Evolutionary conservation across 2,329 filamentous ascomycete genomes (phyloP), one percentile per base, ranked within the genome.

Genomic region (Thielaviopsis euricoi): DNA sequence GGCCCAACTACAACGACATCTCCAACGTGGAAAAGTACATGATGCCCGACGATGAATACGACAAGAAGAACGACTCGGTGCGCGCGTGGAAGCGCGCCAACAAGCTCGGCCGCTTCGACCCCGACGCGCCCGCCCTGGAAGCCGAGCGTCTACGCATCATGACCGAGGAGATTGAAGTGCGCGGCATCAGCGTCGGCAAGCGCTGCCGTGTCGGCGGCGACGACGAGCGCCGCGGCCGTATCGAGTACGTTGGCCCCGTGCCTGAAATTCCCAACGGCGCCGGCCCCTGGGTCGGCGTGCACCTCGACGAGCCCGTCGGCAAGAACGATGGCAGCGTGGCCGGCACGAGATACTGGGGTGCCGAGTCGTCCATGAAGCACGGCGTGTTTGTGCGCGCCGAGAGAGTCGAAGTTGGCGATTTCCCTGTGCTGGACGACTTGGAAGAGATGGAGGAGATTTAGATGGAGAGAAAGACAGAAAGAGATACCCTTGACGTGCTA

Each of bases 51-150:
- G 78, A 84, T 54, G 86, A 90, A 67, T 98, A 98, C 71, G 89
- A 89, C 68, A 81, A 82, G 66, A 89, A 90, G 67, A 76, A 82
- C 50, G 88, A 96, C 71, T 91, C 86, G 3, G 93, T 98, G 15
- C 79, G 96, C 23, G 87, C 90, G 6, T 97, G 89, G 89, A 98
- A 98, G 73, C 91, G 87, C 73, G 75, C 82, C n/a, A 84, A 95
- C 70, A 90, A 94, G 69, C 80, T 97, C n/a, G 93, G 93, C 55
- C 87, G 93, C 40, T 98, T 98, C 71, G 89, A 97, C 67, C 93
- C 93, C 13, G 77, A 85, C 64, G 88, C 89, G 7, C 82, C 86
- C 19, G 81, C 76, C 61, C 79, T 86, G 22, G 84, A 89, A 67
- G 77, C 87, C 67, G 79, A 87, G 62, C 87, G 87, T 68, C 74